Base-by-base conservation (phyloP, 2,329 filamentous ascomycete genomes). In the Chaetomiaceae sp. region DNA sequence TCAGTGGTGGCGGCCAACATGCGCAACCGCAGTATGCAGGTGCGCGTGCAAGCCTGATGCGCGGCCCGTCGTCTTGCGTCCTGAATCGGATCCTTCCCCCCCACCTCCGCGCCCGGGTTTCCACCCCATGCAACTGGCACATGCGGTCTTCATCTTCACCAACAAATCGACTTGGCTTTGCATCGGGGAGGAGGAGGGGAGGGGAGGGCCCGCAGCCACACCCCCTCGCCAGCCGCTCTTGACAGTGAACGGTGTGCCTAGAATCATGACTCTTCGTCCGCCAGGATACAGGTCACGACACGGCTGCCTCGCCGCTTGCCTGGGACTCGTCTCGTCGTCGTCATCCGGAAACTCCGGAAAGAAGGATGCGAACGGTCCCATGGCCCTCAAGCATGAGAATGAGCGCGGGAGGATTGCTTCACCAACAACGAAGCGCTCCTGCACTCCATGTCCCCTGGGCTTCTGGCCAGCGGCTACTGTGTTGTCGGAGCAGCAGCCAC, bases 141-240 rank as follows among this genome's bases (percentile, higher is more conserved):
- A 47, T 43, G 39, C 45, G 36, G 45, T 47, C 45, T 42, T 38
- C 38, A 42, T 27, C 26, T 27, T 27, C 29, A 19, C 27, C 34
- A n/a, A n/a, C n/a, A 12, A 17, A 30, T n/a, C 11, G 35, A 18
- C 2, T 37, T 43, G 15, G 32, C 35, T 24, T 18, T 36, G 41
- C 22, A 36, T 34, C 9, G 22, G 9, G 9, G 22, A 9, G 22
- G 22, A 9, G 22, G 22, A 9, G 22, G 22, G 22, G 22, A 9
- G 22, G 22, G 22, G 22, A 32, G 20, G 42, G 18, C 36, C 34
- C n/a, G 15, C 29, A 14, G 7, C 36, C 19, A 17, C n/a, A n/a
- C 20, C 3, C 5, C 33, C 34, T 9, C 22, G 22, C 22, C 5
- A 24, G 22, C 22, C 5, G 22, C 9, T 24, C 22, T 24, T 9